Evolutionary conservation across 2,329 filamentous ascomycete genomes (phyloP), one percentile per base, ranked within the genome.

Genomic region (Penicillium palitans): DNA sequence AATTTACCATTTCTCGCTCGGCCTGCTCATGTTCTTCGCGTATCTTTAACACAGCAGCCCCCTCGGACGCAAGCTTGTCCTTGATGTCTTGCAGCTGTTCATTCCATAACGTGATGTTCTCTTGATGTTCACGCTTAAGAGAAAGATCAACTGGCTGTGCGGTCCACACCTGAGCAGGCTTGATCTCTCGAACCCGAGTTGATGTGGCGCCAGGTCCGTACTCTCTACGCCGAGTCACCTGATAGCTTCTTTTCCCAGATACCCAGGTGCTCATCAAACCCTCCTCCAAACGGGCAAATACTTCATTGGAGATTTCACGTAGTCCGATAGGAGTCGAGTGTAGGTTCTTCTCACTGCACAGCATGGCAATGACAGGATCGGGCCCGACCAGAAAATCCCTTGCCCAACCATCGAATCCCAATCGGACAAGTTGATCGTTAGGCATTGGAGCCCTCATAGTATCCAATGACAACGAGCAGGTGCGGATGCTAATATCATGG

Each of bases 341-440:
- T 7, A 97, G 74, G 53, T 79, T 83, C 58, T 83, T 85, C 65
- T 90, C 88, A 13, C 86, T 83, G 73, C 92, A 97, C 24, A 99
- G 83, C 89, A 96, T 95, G 7, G 91, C 89, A 35, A 98, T 78
- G 1, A 99, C 90, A 2, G 90, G 84, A 1, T 88, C 86, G 0
- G 96, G 96, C 0, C 93, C 95, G 35, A 87, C 83, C 6, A 99
- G 71, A 58, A 84, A 90, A 69, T 98, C 90, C 27, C 90, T 81
- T 0, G 91, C 87, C 78, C 90, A 96, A 2, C 88, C 87, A 62
- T 96, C 89, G 50, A 99, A 84, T 0, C 91, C 91, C 37, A 74
- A 86, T 58, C 41, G 68, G 59, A 52, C 68, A 56, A 91, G 74
- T 52, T 90, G 80, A 9, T 86, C 79, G 6, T 71, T 66, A 0